Percentiles rank a stretch among this genome's conserved stretches.
phyloP scores from a whole-genome alignment of 2,329 filamentous ascomycete species.

The Aspergillus pseudoterreus region DNA sequence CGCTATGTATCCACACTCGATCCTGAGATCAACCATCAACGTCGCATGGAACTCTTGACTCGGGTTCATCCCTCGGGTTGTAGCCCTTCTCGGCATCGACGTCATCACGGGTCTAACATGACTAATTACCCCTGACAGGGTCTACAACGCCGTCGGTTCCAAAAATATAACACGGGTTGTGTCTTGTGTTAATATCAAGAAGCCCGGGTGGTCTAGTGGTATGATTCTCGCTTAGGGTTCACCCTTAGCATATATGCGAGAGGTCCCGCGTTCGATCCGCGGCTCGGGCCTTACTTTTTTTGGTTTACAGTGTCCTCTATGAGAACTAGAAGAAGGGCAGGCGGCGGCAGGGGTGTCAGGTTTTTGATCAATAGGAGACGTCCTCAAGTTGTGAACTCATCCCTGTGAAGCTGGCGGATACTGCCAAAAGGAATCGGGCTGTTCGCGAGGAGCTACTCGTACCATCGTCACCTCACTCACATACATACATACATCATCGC shows the following conservation, averaged over 20 bases:
- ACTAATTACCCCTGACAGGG: background rate
- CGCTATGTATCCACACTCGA: no score
- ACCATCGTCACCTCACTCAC: no score
- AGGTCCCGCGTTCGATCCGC: constrained; percentile 24
- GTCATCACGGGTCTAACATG: constrained; percentile 17
- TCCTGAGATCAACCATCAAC: background rate
- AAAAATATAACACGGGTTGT: no score
- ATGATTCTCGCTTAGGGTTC: constrained; percentile 67
- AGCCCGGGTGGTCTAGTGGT: constrained; percentile 59
- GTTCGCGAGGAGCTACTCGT: no score
- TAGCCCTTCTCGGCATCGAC: constrained; percentile 20
- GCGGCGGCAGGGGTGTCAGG: no score
- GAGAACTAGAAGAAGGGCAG: background rate
- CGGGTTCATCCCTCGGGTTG: constrained; percentile 1
- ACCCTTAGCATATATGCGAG: constrained; percentile 22
- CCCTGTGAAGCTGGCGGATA: no score
- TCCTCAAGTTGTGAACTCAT: no score
- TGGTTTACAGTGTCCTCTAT: background rate
- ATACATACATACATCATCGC: no score
- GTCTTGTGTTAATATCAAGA: no score
- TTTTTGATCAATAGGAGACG: no score
- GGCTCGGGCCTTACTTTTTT: constrained; percentile 12
- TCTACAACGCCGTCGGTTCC: background rate
- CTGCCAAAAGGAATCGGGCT: no score
- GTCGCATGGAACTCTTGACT: background rate